These are phyloP conservation scores for Colletotrichum caudatum DNA, from an alignment of 2,329 filamentous ascomycete species.

Conservation along the genomic window DNA sequence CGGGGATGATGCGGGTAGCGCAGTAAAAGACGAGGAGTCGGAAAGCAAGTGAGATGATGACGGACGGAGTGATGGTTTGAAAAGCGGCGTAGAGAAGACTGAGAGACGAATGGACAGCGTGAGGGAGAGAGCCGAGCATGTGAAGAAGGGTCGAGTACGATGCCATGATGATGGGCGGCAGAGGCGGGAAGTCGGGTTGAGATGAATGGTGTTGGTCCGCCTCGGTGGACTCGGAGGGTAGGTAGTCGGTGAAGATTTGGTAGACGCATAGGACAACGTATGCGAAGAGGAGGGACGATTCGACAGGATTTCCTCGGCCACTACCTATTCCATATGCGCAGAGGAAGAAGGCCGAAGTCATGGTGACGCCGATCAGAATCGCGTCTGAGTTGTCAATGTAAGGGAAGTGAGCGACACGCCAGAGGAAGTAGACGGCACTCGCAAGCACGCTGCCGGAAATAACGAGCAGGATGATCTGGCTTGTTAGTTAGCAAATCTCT, in stretches of 20 bases:
- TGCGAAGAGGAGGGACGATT: slow-evolving; percentile 59
- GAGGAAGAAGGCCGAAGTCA: slow-evolving; percentile 92
- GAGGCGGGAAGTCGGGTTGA: slow-evolving; percentile 92
- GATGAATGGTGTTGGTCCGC: slow-evolving; percentile 61
- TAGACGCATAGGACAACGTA: slow-evolving; percentile 99
- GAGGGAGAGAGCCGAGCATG: slow-evolving; percentile 84
- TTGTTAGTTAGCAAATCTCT: slow-evolving; percentile 49
- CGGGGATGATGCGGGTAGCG: slow-evolving; percentile 94
- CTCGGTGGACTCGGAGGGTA: slow-evolving; percentile 77
- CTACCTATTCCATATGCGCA: slow-evolving; percentile 95
- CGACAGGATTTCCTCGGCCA: slow-evolving; percentile 84
- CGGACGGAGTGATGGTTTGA: slow-evolving; percentile 94
- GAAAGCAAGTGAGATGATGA: slow-evolving; percentile 94
- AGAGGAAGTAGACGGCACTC: slow-evolving; percentile 94
- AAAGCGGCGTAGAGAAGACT: slow-evolving; percentile 91
- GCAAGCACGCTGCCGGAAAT: slow-evolving; percentile 92
- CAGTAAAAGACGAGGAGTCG: slow-evolving; percentile 96
- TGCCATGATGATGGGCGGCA: slow-evolving; percentile 98
- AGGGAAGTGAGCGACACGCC: slow-evolving; percentile 93
- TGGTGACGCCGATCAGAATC: slow-evolving; percentile 89
- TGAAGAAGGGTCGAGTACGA: slow-evolving; percentile 94
- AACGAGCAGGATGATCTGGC: slow-evolving; percentile 86
- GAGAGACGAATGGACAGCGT: slow-evolving; percentile 84
- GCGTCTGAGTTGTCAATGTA: slow-evolving; percentile 94
- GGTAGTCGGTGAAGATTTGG: slow-evolving; percentile 98